phyloP scores from a whole-genome alignment of 768 basidiomycete species.

The Hygrocybe coccinea region DNA sequence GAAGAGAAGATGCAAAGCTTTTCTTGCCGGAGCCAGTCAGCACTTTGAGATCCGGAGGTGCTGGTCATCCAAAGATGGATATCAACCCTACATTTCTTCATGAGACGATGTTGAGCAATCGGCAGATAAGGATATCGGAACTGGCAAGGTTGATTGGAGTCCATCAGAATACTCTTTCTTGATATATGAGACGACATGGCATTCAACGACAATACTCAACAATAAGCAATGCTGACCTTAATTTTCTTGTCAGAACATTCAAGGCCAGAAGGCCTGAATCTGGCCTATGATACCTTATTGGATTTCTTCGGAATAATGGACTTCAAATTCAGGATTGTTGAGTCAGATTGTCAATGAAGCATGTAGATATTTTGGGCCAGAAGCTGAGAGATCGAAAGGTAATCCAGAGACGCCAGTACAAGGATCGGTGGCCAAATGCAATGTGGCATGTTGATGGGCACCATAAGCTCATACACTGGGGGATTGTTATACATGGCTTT shows the following conservation, averaged over 20 bases:
- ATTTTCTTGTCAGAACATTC: conserved; percentile 3
- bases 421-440: conserved; percentile 19
- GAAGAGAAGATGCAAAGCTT: too few species aligned
- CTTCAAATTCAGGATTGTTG: conserved; percentile 22
- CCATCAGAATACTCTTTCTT: background rate
- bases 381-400: conserved; percentile 13
- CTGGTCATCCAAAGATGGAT: background rate
- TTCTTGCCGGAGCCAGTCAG: background rate
- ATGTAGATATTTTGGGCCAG: conserved; percentile 26
- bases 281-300: conserved; percentile 26
- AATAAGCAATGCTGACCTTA: conserved; percentile 5
- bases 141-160: background rate
- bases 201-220: background rate
- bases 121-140: background rate
- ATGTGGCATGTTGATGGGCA: conserved; percentile 35
- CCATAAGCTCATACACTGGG: conserved; percentile 31
- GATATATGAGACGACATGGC: background rate
- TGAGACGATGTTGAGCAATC: background rate
- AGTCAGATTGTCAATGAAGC: conserved; percentile 15
- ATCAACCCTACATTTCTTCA: background rate
- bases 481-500: conserved; percentile 24
- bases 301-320: conserved; percentile 22
- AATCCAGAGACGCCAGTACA: conserved; percentile 18
- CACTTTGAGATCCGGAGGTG: background rate
- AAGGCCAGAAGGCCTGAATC: conserved; percentile 12